These are phyloP conservation scores for Dentipellis fragilis DNA, from an alignment of 768 basidiomycete species.

Conservation along the genomic window DNA sequence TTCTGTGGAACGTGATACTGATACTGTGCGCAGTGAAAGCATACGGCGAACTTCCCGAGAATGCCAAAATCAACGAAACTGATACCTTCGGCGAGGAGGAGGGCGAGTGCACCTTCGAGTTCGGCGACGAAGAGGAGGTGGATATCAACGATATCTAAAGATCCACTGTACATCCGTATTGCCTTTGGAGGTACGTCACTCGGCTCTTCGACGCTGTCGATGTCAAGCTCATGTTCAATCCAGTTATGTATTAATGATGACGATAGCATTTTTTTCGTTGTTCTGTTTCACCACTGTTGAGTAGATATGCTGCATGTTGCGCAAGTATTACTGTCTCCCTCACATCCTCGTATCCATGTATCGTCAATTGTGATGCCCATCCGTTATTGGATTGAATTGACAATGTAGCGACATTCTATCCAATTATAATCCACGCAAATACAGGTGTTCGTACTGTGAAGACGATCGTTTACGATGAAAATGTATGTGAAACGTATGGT, in stretches of 20 bases:
- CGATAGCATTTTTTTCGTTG: slow-evolving; percentile 1
- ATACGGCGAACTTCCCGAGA: slow-evolving; percentile 94
- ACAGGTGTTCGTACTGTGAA: too few species aligned
- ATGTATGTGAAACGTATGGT: too few species aligned
- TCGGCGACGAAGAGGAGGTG: slow-evolving; percentile 80
- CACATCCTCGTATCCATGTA: not conserved
- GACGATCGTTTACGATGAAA: too few species aligned
- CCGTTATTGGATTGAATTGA: not conserved
- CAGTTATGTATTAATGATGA: slow-evolving; percentile 12
- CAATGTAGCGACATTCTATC: too few species aligned
- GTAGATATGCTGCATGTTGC: slow-evolving; percentile 9
- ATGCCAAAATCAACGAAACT: slow-evolving; percentile 95
- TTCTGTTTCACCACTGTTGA: slow-evolving; percentile 9
- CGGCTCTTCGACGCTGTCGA: too few species aligned
- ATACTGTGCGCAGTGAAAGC: slow-evolving; percentile 64
- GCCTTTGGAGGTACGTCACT: slow-evolving; percentile 12
- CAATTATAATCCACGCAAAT: too few species aligned
- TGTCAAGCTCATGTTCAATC: not conserved
- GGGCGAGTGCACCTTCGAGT: slow-evolving; percentile 84
- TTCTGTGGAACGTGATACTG: not conserved
- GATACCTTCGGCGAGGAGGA: slow-evolving; percentile 89
- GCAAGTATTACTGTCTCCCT: not conserved
- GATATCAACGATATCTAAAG: slow-evolving; percentile 82
- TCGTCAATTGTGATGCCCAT: not conserved
- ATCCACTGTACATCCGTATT: slow-evolving; percentile 9